Evolutionary conservation across 23 red algal genomes (phyloP).

Genomic region (Gracilaria gracilis): DNA sequence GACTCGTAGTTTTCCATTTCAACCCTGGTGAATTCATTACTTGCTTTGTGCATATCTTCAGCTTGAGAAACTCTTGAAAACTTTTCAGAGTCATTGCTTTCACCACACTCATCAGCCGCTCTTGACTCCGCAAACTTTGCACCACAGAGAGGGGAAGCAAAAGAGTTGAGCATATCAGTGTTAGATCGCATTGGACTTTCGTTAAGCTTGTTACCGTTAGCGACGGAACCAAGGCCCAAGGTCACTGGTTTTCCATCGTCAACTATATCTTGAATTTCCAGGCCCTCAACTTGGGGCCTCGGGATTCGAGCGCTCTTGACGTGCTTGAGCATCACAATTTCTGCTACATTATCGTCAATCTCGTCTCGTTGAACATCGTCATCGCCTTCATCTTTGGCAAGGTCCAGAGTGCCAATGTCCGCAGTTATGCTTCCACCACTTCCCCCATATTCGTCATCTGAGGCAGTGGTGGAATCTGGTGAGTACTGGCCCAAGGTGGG

Average conservation of each 20-base stretch:
- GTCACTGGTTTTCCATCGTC: not conserved
- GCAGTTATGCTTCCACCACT: not conserved
- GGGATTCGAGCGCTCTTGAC: not conserved
- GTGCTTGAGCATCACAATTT: not conserved
- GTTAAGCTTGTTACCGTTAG: not conserved
- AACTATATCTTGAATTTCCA: not conserved
- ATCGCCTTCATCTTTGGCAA: not conserved
- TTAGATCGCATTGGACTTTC: not conserved
- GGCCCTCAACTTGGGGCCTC: not conserved
- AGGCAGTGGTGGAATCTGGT: not conserved
- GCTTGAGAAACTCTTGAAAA: not conserved
- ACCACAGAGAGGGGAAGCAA: not conserved
- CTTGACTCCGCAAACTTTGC: not conserved
- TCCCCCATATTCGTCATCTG: not conserved
- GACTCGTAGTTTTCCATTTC: not conserved
- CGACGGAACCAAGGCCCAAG: conserved; percentile 20
- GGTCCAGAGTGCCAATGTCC: not conserved
- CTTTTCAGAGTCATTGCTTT: not conserved
- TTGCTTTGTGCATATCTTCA: not conserved
- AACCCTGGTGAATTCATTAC: not conserved
- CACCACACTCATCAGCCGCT: not conserved
- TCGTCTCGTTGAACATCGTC: not conserved
- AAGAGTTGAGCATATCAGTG: not conserved
- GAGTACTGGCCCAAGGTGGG: not conserved
- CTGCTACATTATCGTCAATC: not conserved